A percentile compares a stretch with the other conserved stretches of the same genome.
Conservation (phyloP, 306 rosid species). For the Amphicarpaea edgeworthii region DNA sequence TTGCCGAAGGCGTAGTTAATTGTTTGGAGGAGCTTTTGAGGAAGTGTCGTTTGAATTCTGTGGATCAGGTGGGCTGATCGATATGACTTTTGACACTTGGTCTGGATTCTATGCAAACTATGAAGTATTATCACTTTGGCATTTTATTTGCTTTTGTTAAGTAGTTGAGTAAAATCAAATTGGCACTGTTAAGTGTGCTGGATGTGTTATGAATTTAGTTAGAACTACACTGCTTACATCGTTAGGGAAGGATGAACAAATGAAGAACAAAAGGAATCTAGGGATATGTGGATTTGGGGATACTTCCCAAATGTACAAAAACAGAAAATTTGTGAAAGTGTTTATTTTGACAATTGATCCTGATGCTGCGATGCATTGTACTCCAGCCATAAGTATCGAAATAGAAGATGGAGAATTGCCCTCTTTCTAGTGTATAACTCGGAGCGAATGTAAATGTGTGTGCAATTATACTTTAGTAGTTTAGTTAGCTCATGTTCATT, state of each 20-base stretch:
- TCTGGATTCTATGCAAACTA: conserved; percentile 13
- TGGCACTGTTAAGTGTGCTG: conserved; percentile 5
- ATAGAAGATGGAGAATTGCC: background rate
- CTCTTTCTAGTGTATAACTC: conserved; percentile 9
- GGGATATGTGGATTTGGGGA: background rate
- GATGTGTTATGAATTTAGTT: background rate
- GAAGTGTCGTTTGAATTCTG: conserved; percentile 82
- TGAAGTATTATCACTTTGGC: background rate
- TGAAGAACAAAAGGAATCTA: conserved; percentile 3
- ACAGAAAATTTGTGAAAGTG: background rate
- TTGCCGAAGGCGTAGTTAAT: conserved; percentile 87
- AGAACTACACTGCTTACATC: conserved; percentile 15
- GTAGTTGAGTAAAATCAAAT: conserved; percentile 1
- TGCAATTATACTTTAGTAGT: conserved; percentile 5
- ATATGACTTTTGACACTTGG: conserved; percentile 38
- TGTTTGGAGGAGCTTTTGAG: conserved; percentile 86
- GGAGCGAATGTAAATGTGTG: background rate
- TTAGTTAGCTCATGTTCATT: conserved; percentile 16
- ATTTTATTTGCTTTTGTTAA: conserved; percentile 7
- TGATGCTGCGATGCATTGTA: conserved; percentile 1
- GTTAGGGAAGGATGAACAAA: conserved; percentile 5
- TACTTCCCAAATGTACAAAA: background rate
- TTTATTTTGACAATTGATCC: conserved; percentile 31
- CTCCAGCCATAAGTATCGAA: conserved; percentile 2
- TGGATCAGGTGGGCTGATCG: conserved; percentile 76